These are phyloP conservation scores for Cadophora malorum DNA, from an alignment of 2,329 filamentous ascomycete species.

Conservation along the genomic window DNA sequence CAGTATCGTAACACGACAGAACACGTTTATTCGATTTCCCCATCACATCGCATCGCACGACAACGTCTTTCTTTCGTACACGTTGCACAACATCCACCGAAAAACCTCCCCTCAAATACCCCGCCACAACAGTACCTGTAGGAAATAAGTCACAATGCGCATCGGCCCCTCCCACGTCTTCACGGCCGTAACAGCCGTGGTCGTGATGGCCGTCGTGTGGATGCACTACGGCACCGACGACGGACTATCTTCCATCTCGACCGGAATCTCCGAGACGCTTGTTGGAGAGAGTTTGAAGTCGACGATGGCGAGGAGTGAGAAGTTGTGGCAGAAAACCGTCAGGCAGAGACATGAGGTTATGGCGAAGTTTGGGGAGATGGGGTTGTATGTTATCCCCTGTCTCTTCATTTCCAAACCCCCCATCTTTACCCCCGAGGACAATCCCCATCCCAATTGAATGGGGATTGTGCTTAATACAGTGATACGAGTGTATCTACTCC, in stretches of 20 bases:
- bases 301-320: conserved; percentile 38
- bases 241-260: conserved; percentile 14
- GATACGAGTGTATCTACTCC: not conserved
- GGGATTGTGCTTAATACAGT: not conserved
- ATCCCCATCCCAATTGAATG: not conserved
- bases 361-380: conserved; percentile 36
- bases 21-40: not conserved
- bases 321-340: conserved; percentile 43
- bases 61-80: too few relatives aligned
- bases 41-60: not conserved
- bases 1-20: too few relatives aligned
- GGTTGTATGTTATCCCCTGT: conserved; percentile 39
- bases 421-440: not conserved
- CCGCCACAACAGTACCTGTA: not conserved
- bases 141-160: conserved; percentile 12
- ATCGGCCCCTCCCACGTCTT: conserved; percentile 23
- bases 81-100: not conserved
- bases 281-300: conserved; percentile 26
- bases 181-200: conserved; percentile 24
- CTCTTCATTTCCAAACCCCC: not conserved
- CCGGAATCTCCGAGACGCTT: conserved; percentile 23
- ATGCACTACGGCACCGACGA: conserved; percentile 25
- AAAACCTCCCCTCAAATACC: not conserved
- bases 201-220: conserved; percentile 26
- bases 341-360: conserved; percentile 43